Evolutionary conservation across 164 flowering plant species (phyloP).

Genomic region (Houttuynia cordata): DNA sequence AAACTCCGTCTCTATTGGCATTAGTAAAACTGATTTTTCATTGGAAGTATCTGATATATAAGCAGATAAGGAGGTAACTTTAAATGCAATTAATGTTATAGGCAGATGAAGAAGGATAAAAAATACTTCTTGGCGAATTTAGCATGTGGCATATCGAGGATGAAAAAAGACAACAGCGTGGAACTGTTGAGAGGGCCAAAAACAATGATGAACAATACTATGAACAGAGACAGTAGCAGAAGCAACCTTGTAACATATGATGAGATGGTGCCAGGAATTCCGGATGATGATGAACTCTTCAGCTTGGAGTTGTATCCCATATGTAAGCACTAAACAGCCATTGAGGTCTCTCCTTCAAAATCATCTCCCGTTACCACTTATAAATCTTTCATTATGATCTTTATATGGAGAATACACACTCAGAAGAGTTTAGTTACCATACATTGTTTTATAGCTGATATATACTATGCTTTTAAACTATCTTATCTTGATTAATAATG

Average conservation of each 20-base stretch:
- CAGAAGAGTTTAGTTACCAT: too few species aligned
- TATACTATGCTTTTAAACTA: not conserved
- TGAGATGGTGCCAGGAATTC: conserved; percentile 42
- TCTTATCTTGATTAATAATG: not conserved
- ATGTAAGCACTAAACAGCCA: conserved; percentile 17
- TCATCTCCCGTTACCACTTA: too few species aligned
- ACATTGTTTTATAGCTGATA: not conserved
- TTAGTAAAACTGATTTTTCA: too few species aligned
- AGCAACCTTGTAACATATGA: conserved; percentile 23
- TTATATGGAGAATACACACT: too few species aligned
- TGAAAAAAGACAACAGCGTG: conserved; percentile 35
- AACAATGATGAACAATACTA: conserved; percentile 4
- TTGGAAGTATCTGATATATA: too few species aligned
- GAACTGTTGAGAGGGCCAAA: conserved; percentile 33
- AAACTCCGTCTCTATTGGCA: too few species aligned
- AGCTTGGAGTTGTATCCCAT: conserved; percentile 18
- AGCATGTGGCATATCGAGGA: conserved; percentile 41
- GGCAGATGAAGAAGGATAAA: conserved; percentile 53
- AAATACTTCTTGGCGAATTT: conserved; percentile 40
- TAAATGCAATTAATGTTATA: conserved; percentile 5
- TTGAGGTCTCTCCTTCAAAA: not conserved
- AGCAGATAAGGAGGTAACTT: too few species aligned
- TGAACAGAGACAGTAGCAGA: conserved; percentile 5
- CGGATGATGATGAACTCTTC: conserved; percentile 21
- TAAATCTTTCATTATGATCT: too few species aligned